Percentiles rank a stretch among this genome's conserved stretches.
phyloP scores from a whole-genome alignment of 2,329 filamentous ascomycete species.

The Xylaria sp. region DNA sequence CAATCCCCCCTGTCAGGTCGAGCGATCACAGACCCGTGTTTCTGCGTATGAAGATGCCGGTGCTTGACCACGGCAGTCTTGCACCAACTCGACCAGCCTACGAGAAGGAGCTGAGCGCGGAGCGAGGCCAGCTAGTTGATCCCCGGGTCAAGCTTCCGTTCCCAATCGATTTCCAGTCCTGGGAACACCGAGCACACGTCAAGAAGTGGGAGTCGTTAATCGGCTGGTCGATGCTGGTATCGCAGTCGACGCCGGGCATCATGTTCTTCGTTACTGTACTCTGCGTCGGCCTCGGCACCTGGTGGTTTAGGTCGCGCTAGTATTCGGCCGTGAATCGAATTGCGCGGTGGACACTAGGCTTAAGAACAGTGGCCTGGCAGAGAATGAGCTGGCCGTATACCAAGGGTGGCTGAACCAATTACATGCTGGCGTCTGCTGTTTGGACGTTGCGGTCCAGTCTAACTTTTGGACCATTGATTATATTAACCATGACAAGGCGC shows the following conservation, averaged over 20 bases:
- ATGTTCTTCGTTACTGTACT: conserved; percentile 48
- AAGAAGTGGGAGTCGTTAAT: conserved; percentile 43
- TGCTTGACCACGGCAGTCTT: conserved; percentile 50
- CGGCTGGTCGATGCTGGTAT: conserved; percentile 59
- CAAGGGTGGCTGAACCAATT: conserved; percentile 1
- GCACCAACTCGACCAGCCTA: conserved; percentile 33
- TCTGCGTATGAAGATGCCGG: conserved; percentile 68
- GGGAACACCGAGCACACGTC: conserved; percentile 48
- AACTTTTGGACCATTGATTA: neutral
- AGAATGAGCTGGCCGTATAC: neutral
- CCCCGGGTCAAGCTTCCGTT: conserved; percentile 47
- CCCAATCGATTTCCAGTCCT: conserved; percentile 57
- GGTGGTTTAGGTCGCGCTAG: conserved; percentile 45
- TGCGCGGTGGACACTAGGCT: neutral
- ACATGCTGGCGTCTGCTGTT: neutral
- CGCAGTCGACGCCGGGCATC: conserved; percentile 56
- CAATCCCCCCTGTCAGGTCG: conserved; percentile 76
- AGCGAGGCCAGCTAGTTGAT: conserved; percentile 17
- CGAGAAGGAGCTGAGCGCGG: conserved; percentile 19
- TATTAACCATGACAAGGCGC: neutral
- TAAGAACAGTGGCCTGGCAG: neutral
- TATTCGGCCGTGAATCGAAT: conserved; percentile 14
- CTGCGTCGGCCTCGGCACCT: conserved; percentile 46
- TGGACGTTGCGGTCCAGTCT: neutral
- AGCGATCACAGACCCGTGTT: conserved; percentile 89